A percentile compares a stretch with the other conserved stretches of the same genome.
phyloP scores from a whole-genome alignment of 495 filamentous ascomycete genomes.

The Penicillium waksmanii region DNA sequence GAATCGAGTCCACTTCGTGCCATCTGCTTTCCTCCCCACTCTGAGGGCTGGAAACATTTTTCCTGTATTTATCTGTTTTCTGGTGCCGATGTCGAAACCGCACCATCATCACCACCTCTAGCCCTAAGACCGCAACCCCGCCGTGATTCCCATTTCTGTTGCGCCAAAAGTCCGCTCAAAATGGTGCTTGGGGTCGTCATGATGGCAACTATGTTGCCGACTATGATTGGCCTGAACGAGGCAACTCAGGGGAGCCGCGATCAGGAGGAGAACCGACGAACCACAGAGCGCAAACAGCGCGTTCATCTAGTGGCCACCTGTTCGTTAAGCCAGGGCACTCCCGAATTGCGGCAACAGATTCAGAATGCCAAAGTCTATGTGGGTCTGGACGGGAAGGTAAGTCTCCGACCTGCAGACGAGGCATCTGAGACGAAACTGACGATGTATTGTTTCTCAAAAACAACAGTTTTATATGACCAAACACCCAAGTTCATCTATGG shows the following conservation, averaged over 20 bases:
- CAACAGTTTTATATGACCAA: constrained; percentile 35
- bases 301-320: constrained; percentile 29
- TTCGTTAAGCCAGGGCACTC: constrained; percentile 22
- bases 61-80: constrained; percentile 24
- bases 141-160: neutral
- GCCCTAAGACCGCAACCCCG: constrained; percentile 2
- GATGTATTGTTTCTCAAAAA: neutral
- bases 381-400: constrained; percentile 33
- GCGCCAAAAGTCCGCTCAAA: neutral
- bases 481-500: constrained; percentile 22
- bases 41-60: constrained; percentile 11
- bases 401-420: constrained; percentile 19
- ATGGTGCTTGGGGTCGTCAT: constrained; percentile 36
- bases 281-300: constrained; percentile 27
- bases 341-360: constrained; percentile 24
- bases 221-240: constrained; percentile 35
- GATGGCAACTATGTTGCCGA: constrained; percentile 39
- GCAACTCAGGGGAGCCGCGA: constrained; percentile 26
- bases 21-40: constrained; percentile 11
- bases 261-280: constrained; percentile 27
- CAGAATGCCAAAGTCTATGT: constrained; percentile 34
- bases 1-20: constrained; percentile 11
- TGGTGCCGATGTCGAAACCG: constrained; percentile 3
- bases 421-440: neutral
- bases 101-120: neutral